Percentiles rank a stretch among this genome's conserved stretches.
Conservation (phyloP, 75 land plant species). For the Larix kaempferi region DNA sequence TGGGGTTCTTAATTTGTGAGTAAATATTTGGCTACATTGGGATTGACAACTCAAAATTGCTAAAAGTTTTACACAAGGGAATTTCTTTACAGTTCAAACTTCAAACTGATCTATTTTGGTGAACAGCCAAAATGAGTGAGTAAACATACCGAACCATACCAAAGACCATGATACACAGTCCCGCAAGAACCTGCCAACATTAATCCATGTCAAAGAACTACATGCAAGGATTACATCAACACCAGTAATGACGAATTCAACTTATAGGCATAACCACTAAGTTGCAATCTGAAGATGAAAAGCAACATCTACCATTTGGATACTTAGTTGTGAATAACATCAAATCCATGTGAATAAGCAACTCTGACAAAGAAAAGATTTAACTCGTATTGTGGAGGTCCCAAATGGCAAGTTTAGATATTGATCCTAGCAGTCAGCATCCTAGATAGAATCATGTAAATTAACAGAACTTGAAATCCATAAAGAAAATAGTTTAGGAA, state of each 20-base stretch:
- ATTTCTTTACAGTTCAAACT: background rate
- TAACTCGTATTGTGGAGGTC: background rate
- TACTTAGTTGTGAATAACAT: background rate
- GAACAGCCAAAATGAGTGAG: background rate
- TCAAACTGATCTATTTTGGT: background rate
- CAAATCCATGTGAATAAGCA: no score
- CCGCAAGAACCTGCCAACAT: conserved; percentile 78
- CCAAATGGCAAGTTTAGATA: background rate
- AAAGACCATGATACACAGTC: conserved; percentile 79
- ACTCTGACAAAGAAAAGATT: background rate
- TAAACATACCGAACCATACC: conserved; percentile 79
- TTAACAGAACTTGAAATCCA: background rate
- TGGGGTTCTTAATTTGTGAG: background rate
- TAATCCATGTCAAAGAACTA: background rate
- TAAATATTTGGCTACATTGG: background rate
- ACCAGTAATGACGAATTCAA: background rate
- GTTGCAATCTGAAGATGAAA: background rate
- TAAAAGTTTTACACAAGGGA: background rate
- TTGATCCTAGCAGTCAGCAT: background rate
- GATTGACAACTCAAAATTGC: background rate
- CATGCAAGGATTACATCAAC: background rate
- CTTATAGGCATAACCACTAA: background rate
- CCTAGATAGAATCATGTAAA: background rate
- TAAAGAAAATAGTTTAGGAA: background rate
- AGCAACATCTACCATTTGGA: background rate